Evolutionary conservation across 1,284 basidiomycete genomes (phyloP).

Genomic region (Fomitiporia mediterranea): DNA sequence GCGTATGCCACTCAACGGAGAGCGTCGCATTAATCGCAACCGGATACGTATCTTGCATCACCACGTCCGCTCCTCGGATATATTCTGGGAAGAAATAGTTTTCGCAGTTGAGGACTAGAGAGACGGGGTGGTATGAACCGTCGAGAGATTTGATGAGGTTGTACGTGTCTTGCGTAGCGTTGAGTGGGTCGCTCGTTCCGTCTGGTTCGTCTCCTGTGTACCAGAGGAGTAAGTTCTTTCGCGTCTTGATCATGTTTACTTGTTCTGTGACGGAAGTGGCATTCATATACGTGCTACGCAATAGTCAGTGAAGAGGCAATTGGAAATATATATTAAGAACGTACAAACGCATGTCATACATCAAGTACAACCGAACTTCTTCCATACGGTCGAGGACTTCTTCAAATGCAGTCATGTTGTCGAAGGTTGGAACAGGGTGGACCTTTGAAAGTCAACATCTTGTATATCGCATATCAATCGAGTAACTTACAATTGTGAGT

Average conservation of each 20-base stretch:
- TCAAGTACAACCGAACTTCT: conserved; percentile 63
- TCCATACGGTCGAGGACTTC: conserved; percentile 65
- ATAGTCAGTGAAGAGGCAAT: conserved; percentile 1
- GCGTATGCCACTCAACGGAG: conserved; percentile 48
- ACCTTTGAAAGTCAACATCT: conserved; percentile 35
- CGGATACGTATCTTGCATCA: conserved; percentile 54
- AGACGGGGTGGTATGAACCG: conserved; percentile 67
- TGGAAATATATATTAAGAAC: conserved; percentile 26
- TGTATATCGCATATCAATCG: neutral
- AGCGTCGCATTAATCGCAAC: conserved; percentile 66
- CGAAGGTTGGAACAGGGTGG: conserved; percentile 61
- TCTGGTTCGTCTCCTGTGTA: conserved; percentile 77
- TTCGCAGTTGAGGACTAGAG: conserved; percentile 70
- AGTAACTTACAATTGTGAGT: conserved; percentile 31
- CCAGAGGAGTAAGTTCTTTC: conserved; percentile 68
- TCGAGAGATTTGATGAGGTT: conserved; percentile 66
- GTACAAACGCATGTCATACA: conserved; percentile 74
- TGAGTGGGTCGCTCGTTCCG: conserved; percentile 60
- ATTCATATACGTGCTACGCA: conserved; percentile 56
- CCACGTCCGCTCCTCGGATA: conserved; percentile 54
- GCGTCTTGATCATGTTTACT: conserved; percentile 60
- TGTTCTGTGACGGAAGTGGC: conserved; percentile 56
- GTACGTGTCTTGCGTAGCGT: conserved; percentile 52
- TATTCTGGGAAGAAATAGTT: conserved; percentile 63
- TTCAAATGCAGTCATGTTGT: conserved; percentile 52